These are phyloP conservation scores for Geranomyces variabilis DNA, from an alignment of 192 early-diverging fungal genomes.

Conservation along the genomic window DNA sequence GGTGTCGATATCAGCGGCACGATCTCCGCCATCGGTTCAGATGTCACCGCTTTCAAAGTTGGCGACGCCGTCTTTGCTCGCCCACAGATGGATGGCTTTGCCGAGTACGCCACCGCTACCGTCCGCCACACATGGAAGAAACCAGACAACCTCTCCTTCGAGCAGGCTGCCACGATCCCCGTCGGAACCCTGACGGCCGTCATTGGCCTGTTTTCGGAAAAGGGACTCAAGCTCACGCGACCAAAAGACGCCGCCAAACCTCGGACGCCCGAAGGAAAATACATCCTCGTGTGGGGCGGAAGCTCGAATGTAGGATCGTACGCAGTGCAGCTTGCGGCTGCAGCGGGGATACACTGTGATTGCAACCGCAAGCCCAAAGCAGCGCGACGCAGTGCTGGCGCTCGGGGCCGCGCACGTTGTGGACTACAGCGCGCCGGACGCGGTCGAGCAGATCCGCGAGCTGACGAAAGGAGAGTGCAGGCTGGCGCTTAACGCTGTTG, in stretches of 20 bases:
- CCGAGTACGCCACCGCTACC: slow-evolving; percentile 21
- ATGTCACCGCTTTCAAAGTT: slow-evolving; percentile 19
- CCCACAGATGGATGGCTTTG: neutral
- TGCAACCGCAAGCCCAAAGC: slow-evolving; percentile 25
- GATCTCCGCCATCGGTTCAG: slow-evolving; percentile 20
- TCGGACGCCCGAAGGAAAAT: slow-evolving; percentile 6
- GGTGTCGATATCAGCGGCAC: slow-evolving; percentile 27
- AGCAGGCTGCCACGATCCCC: slow-evolving; percentile 23
- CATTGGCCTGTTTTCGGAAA: slow-evolving; percentile 24
- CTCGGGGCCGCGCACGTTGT: slow-evolving; percentile 19
- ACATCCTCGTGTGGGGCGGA: slow-evolving; percentile 31
- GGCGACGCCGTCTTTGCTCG: slow-evolving; percentile 31
- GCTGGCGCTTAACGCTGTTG: slow-evolving; percentile 12
- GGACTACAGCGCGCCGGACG: slow-evolving; percentile 19
- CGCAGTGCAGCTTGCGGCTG: slow-evolving; percentile 29
- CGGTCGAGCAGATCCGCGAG: neutral
- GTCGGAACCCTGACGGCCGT: slow-evolving; percentile 21
- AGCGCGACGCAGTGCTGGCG: neutral
- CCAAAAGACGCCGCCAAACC: slow-evolving; percentile 1
- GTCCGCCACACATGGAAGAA: slow-evolving; percentile 4
- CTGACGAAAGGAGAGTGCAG: neutral
- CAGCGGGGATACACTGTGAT: slow-evolving; percentile 34
- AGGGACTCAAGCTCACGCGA: slow-evolving; percentile 22
- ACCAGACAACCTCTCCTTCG: slow-evolving; percentile 27
- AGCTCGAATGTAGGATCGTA: slow-evolving; percentile 25